phyloP scores from a whole-genome alignment of 2,329 filamentous ascomycete species.

The Cladophialophora bantiana region DNA sequence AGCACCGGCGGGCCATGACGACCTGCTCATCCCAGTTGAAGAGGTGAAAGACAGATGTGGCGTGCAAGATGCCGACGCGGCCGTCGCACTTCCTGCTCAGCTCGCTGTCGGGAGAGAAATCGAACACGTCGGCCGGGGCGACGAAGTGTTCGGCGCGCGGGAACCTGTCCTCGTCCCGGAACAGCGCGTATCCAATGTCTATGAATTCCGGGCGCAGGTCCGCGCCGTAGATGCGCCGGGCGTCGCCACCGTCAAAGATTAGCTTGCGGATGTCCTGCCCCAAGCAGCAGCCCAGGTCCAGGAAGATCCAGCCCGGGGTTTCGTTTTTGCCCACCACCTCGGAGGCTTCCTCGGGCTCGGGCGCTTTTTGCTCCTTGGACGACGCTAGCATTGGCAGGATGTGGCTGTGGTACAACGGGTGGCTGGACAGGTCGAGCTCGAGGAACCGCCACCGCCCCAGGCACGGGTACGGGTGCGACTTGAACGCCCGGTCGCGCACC shows the following conservation, averaged over 20 bases:
- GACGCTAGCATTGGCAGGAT: conserved; percentile 36
- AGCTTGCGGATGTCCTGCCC: conserved; percentile 56
- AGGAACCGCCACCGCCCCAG: conserved; percentile 55
- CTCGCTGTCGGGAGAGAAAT: conserved; percentile 32
- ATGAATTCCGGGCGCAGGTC: conserved; percentile 49
- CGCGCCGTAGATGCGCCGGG: conserved; percentile 50
- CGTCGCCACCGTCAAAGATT: conserved; percentile 57
- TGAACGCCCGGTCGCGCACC: conserved; percentile 41
- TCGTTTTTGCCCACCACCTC: too few species aligned
- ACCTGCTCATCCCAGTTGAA: conserved; percentile 49
- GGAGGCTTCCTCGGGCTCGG: background rate
- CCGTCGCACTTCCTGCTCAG: conserved; percentile 41
- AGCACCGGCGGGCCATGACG: conserved; percentile 35
- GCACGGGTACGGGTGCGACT: conserved; percentile 51
- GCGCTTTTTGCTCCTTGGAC: background rate
- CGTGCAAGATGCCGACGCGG: conserved; percentile 46
- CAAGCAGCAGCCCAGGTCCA: conserved; percentile 55
- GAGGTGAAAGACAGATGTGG: conserved; percentile 51
- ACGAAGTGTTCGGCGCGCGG: conserved; percentile 46
- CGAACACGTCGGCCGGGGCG: conserved; percentile 45
- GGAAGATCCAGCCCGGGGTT: conserved; percentile 42
- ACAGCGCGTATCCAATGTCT: conserved; percentile 52
- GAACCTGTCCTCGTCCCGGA: conserved; percentile 48
- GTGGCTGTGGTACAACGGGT: conserved; percentile 43
- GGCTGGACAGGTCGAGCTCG: conserved; percentile 48